Percentiles rank a stretch among this genome's conserved stretches.
These are phyloP conservation scores for Piromyces sp. DNA, from an alignment of 192 early-diverging fungal genomes.

Conservation along the genomic window DNA sequence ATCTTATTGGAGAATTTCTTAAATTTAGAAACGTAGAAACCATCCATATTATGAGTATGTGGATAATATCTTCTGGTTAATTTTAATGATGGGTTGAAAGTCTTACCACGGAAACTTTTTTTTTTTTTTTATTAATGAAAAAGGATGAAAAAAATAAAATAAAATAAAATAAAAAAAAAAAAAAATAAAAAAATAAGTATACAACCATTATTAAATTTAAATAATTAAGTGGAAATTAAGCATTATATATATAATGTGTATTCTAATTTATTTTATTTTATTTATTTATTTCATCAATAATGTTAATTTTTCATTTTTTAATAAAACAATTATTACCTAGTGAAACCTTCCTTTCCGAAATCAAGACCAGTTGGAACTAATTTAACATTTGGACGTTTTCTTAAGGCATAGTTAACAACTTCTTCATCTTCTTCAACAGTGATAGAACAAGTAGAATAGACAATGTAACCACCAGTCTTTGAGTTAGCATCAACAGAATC, in stretches of 20 bases:
- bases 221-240: no score
- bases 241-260: no score
- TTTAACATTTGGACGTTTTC: constrained; percentile 85
- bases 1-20: constrained; percentile 86
- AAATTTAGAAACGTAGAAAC: constrained; percentile 96
- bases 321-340: constrained; percentile 11
- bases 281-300: background rate
- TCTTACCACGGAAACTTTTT: constrained; percentile 64
- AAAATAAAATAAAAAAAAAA: no score
- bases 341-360: constrained; percentile 88
- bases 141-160: no score
- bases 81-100: constrained; percentile 65
- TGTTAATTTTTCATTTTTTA: no score
- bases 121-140: no score
- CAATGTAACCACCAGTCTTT: constrained; percentile 84
- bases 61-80: constrained; percentile 85
- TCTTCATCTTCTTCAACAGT: constrained; percentile 95
- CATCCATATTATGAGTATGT: constrained; percentile 98
- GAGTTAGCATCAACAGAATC: constrained; percentile 88
- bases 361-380: constrained; percentile 76
- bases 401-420: constrained; percentile 86
- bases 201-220: no score
- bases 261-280: background rate
- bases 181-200: no score
- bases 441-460: constrained; percentile 98